Evolutionary conservation across 2,329 filamentous ascomycete genomes (phyloP).

Genomic region (Stemphylium beticola): DNA sequence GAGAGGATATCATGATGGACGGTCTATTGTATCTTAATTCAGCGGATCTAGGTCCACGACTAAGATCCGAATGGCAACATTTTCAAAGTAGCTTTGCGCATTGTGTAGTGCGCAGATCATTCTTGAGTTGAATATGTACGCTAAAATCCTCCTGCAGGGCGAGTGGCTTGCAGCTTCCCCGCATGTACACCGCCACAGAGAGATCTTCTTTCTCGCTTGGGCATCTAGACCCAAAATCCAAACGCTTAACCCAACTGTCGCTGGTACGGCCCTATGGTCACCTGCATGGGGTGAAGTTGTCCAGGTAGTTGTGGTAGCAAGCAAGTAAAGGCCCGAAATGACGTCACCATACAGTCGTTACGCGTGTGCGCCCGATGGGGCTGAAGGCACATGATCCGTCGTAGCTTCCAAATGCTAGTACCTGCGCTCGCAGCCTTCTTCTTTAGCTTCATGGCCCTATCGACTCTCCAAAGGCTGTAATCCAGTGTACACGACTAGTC

Average conservation of each 20-base stretch:
- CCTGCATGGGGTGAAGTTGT: conserved; percentile 4
- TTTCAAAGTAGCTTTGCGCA: background rate
- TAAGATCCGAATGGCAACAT: background rate
- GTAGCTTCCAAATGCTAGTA: background rate
- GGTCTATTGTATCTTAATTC: background rate
- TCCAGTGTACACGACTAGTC: too few relatives aligned
- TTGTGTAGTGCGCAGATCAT: background rate
- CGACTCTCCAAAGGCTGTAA: too few relatives aligned
- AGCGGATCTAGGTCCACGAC: background rate
- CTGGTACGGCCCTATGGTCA: conserved; percentile 15
- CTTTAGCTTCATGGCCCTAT: background rate
- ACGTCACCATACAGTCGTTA: conserved; percentile 20
- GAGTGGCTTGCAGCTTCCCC: background rate
- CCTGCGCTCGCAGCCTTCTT: background rate
- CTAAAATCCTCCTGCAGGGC: background rate
- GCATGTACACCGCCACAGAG: background rate
- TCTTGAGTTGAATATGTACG: background rate
- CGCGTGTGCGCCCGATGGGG: conserved; percentile 13
- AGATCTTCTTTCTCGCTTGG: background rate
- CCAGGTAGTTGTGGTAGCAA: background rate
- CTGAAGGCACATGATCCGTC: conserved; percentile 11
- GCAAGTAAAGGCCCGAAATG: conserved; percentile 4
- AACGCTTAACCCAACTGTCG: background rate
- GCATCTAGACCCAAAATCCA: background rate
- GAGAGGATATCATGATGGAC: conserved; percentile 1